Evolutionary conservation across 2,329 filamentous ascomycete species (phyloP).

Genomic region (Cladophialophora bantiana): DNA sequence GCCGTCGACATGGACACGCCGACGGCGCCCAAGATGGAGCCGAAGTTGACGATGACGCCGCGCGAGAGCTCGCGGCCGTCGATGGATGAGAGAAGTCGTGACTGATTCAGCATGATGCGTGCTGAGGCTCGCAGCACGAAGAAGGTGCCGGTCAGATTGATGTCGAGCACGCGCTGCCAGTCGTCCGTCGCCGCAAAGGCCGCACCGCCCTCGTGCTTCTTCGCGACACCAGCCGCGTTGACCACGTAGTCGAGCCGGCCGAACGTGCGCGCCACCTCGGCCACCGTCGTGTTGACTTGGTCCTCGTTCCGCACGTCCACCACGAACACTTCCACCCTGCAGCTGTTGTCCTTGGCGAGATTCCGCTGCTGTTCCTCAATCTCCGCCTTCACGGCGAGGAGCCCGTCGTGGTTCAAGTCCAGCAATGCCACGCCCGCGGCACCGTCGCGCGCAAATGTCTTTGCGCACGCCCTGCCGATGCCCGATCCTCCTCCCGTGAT

Average conservation of each 20-base stretch:
- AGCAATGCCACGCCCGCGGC: constrained; percentile 32
- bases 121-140: constrained; percentile 51
- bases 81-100: constrained; percentile 48
- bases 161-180: constrained; percentile 52
- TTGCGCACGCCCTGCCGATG: constrained; percentile 32
- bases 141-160: constrained; percentile 55
- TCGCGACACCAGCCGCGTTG: constrained; percentile 42
- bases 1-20: constrained; percentile 49
- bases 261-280: constrained; percentile 63
- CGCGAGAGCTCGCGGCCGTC: constrained; percentile 47
- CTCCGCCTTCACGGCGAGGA: constrained; percentile 24
- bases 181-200: constrained; percentile 42
- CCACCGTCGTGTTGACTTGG: constrained; percentile 60
- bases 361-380: constrained; percentile 11
- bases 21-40: constrained; percentile 41
- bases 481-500: constrained; percentile 31
- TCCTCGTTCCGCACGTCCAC: constrained; percentile 60
- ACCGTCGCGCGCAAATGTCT: constrained; percentile 33
- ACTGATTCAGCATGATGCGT: constrained; percentile 55
- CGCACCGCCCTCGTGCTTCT: constrained; percentile 40
- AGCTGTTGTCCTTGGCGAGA: neutral
- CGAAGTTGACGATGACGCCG: constrained; percentile 60
- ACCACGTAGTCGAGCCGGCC: constrained; percentile 46
- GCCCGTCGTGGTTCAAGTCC: constrained; percentile 26
- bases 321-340: constrained; percentile 18